Evolutionary conservation across 805 yeast species (phyloP).

Genomic region (Teunomyces panamensis): DNA sequence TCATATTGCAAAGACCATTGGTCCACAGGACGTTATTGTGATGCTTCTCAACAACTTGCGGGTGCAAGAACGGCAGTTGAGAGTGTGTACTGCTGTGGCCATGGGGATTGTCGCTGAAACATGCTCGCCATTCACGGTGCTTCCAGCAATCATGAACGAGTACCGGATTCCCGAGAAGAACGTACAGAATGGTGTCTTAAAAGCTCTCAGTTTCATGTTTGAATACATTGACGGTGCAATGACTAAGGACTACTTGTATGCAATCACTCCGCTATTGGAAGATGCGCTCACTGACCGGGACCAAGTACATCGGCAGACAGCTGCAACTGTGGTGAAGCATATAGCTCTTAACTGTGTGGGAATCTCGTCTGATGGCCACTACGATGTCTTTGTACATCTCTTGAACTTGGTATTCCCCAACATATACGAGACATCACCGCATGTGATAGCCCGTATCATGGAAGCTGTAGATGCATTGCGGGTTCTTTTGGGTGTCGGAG

Average conservation of each 20-base stretch:
- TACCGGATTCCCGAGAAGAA: constrained; percentile 88
- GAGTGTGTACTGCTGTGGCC: constrained; percentile 98
- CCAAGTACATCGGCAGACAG: constrained; percentile 92
- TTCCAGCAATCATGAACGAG: constrained; percentile 95
- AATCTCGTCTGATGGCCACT: constrained; percentile 61
- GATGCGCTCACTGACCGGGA: constrained; percentile 91
- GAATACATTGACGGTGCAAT: constrained; percentile 80
- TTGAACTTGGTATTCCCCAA: constrained; percentile 84
- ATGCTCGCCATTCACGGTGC: constrained; percentile 87
- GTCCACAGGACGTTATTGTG: constrained; percentile 91
- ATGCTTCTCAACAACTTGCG: constrained; percentile 78
- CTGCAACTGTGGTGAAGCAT: constrained; percentile 81
- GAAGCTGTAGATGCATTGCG: constrained; percentile 78
- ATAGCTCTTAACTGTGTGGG: constrained; percentile 80
- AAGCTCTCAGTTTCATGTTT: constrained; percentile 85
- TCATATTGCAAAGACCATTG: constrained; percentile 83
- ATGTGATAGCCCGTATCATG: constrained; percentile 77
- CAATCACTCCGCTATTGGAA: constrained; percentile 74
- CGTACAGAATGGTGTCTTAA: constrained; percentile 93
- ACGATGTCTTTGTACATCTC: constrained; percentile 69
- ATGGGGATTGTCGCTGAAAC: constrained; percentile 94
- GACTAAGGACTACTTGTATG: constrained; percentile 78
- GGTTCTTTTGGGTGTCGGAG: constrained; percentile 71
- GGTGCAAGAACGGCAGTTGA: constrained; percentile 92
- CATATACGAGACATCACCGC: constrained; percentile 92